Percentiles rank a stretch among this genome's conserved stretches.
phyloP scores from a whole-genome alignment of 2,329 filamentous ascomycete species.

The Ophiostoma montium region DNA sequence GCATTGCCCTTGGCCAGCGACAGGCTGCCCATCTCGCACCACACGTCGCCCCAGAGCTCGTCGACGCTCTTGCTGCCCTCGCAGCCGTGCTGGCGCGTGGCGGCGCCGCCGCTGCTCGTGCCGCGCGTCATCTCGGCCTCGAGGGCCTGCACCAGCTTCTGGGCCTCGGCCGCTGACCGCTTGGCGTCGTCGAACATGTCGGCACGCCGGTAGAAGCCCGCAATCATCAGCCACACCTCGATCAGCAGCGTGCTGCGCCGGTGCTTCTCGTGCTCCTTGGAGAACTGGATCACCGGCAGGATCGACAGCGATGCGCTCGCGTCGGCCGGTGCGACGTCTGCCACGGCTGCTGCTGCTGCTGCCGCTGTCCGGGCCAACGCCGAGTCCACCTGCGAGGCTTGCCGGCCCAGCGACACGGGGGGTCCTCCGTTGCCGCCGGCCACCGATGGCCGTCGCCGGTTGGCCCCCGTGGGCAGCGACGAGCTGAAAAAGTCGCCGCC shows the following conservation, averaged over 20 bases:
- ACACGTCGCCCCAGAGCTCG: slow-evolving; percentile 73
- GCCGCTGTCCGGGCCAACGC: slow-evolving; percentile 22
- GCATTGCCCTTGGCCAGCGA: slow-evolving; percentile 45
- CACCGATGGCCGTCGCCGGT: slow-evolving; percentile 21
- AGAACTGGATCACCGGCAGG: slow-evolving; percentile 38
- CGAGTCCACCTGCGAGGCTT: slow-evolving; percentile 31
- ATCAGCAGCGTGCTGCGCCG: slow-evolving; percentile 44
- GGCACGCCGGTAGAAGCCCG: slow-evolving; percentile 74
- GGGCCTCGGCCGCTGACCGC: slow-evolving; percentile 69
- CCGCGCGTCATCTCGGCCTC: slow-evolving; percentile 53
- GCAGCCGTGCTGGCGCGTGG: slow-evolving; percentile 54
- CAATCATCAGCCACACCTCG: slow-evolving; percentile 81
- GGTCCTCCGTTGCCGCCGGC: slow-evolving; percentile 15
- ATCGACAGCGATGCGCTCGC: slow-evolving; percentile 31
- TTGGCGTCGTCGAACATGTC: slow-evolving; percentile 66
- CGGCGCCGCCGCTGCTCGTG: slow-evolving; percentile 31
- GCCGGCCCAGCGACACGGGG: slow-evolving; percentile 27
- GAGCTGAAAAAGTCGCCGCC: slow-evolving; percentile 30
- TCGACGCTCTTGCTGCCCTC: slow-evolving; percentile 69
- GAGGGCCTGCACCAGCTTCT: slow-evolving; percentile 56
- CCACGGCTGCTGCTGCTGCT: neutral
- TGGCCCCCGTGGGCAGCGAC: slow-evolving; percentile 26
- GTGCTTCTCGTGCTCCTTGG: slow-evolving; percentile 36
- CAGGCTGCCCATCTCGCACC: slow-evolving; percentile 61
- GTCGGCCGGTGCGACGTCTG: slow-evolving; percentile 20